Conservation (phyloP, 768 basidiomycete species). For the Gyrodon lividus region DNA sequence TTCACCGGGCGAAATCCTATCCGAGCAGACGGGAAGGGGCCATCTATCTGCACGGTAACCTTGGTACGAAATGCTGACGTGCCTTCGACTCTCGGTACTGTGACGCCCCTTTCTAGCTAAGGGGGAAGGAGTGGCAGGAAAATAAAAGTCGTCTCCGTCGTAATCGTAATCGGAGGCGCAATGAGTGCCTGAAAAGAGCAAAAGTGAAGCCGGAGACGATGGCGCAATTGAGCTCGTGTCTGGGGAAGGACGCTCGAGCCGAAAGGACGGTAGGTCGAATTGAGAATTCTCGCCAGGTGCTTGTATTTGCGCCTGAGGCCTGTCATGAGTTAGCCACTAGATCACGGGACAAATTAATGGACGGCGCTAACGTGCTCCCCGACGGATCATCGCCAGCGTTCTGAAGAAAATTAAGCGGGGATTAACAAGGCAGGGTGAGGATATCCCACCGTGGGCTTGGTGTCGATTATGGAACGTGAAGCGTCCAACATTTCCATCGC, state of each 20-base stretch:
- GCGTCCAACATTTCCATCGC: slow-evolving; percentile 17
- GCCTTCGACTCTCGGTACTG: neutral
- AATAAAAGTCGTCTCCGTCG: neutral
- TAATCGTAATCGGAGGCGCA: neutral
- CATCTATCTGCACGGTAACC: too few species aligned
- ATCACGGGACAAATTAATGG: slow-evolving; percentile 9
- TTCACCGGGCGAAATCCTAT: neutral
- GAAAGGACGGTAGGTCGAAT: slow-evolving; percentile 19
- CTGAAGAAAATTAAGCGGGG: slow-evolving; percentile 7
- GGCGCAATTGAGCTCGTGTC: neutral
- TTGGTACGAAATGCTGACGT: neutral
- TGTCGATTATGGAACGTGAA: slow-evolving; percentile 4
- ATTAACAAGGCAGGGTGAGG: neutral
- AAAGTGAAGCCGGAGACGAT: slow-evolving; percentile 5
- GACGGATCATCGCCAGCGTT: slow-evolving; percentile 9
- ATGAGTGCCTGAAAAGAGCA: neutral
- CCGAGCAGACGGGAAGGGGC: neutral
- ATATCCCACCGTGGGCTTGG: slow-evolving; percentile 10
- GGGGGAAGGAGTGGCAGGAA: neutral
- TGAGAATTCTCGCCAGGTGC: slow-evolving; percentile 5
- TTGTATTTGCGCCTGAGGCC: slow-evolving; percentile 4
- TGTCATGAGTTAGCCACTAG: slow-evolving; percentile 6
- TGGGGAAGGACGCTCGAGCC: slow-evolving; percentile 16
- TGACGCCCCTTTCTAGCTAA: neutral
- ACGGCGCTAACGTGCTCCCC: slow-evolving; percentile 12